Conservation (phyloP, 768 basidiomycete genomes). For the Strobilomyces echinocephalus region DNA sequence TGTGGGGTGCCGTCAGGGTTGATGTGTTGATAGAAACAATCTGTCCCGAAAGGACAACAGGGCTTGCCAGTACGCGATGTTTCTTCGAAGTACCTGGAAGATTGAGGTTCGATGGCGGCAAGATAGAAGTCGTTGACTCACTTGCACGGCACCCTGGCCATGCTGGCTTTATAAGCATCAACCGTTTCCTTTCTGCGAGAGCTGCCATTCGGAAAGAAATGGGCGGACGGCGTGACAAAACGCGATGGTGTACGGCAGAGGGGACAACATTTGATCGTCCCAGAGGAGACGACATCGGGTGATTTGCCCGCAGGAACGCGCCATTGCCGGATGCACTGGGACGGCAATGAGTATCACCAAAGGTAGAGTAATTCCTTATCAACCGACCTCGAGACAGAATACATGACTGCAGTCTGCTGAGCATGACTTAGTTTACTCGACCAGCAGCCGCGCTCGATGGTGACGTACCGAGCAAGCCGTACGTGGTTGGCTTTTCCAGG, state of each 20-base stretch:
- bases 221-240: constrained; percentile 71
- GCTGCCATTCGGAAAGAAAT: constrained; percentile 53
- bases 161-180: constrained; percentile 65
- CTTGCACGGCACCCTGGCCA: constrained; percentile 67
- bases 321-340: constrained; percentile 77
- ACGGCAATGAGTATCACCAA: constrained; percentile 3
- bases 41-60: constrained; percentile 72
- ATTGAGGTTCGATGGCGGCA: not conserved
- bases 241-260: constrained; percentile 65
- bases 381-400: constrained; percentile 64
- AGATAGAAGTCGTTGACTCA: constrained; percentile 27
- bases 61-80: constrained; percentile 44
- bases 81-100: constrained; percentile 54
- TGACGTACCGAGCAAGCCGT: constrained; percentile 59
- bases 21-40: constrained; percentile 76
- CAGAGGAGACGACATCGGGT: constrained; percentile 47
- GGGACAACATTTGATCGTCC: constrained; percentile 71
- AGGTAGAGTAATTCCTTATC: not conserved
- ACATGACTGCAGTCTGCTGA: constrained; percentile 71
- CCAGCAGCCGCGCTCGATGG: not conserved
- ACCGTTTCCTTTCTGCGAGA: constrained; percentile 48
- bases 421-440: constrained; percentile 5
- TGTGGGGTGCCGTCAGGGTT: constrained; percentile 62
- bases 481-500: constrained; percentile 64
- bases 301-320: constrained; percentile 55